A percentile compares a stretch with the other conserved stretches of the same genome.
Conservation (phyloP, 2,329 filamentous ascomycete genomes). For the Pseudocercospora vitis region DNA sequence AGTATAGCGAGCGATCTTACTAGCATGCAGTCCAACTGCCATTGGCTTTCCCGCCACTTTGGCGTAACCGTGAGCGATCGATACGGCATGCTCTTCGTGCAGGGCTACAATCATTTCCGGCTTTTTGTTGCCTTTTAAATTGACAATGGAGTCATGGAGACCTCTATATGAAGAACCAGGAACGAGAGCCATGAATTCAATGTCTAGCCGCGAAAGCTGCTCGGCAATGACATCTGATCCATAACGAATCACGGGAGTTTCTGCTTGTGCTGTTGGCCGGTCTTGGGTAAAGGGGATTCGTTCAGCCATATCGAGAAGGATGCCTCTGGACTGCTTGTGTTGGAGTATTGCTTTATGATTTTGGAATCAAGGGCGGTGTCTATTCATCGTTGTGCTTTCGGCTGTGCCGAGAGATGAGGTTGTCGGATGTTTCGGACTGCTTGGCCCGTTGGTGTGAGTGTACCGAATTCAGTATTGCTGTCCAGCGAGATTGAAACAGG, state of each 20-base stretch:
- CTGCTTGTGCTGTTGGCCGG: neutral
- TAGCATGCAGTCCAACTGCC: slow-evolving; percentile 24
- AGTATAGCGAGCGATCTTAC: too few relatives aligned
- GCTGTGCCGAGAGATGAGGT: too few relatives aligned
- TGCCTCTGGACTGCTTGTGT: too few relatives aligned
- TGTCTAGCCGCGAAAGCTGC: slow-evolving; percentile 22
- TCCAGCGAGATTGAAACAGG: too few relatives aligned
- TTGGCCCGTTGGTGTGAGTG: too few relatives aligned
- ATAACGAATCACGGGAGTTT: neutral
- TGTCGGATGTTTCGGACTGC: too few relatives aligned
- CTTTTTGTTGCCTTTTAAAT: slow-evolving; percentile 20
- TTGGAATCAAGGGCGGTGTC: too few relatives aligned
- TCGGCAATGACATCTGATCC: slow-evolving; percentile 21
- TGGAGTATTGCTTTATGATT: too few relatives aligned
- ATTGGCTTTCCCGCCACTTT: slow-evolving; percentile 22
- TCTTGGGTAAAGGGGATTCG: neutral
- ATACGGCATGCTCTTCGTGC: slow-evolving; percentile 26
- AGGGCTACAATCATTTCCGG: slow-evolving; percentile 25
- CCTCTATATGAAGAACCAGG: slow-evolving; percentile 27
- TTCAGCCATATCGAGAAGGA: too few relatives aligned
- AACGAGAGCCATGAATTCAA: slow-evolving; percentile 25
- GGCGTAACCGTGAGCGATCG: slow-evolving; percentile 26
- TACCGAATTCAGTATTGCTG: too few relatives aligned
- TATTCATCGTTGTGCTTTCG: too few relatives aligned
- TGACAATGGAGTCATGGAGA: slow-evolving; percentile 25